Conservation (phyloP, 2,329 filamentous ascomycete species). For the Pseudomassariella vexata region DNA sequence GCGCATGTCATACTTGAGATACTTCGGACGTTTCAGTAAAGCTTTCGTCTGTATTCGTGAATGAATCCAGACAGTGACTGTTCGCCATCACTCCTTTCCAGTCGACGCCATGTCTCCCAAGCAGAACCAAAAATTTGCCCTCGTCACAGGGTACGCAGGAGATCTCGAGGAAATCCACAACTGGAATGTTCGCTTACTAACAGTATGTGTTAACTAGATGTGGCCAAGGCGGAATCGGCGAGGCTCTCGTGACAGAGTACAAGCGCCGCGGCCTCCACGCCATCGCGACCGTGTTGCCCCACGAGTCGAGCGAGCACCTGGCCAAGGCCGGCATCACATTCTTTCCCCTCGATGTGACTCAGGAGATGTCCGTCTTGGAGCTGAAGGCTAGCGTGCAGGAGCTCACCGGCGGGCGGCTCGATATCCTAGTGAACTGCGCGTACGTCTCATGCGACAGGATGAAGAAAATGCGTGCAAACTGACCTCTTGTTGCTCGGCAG, state of each 20-base stretch:
- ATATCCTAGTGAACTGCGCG: slow-evolving; percentile 12
- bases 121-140: slow-evolving; percentile 6
- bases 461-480: background rate
- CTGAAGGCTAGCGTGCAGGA: background rate
- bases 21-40: too few relatives aligned
- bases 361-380: slow-evolving; percentile 6
- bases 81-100: too few relatives aligned
- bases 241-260: slow-evolving; percentile 14
- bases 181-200: background rate
- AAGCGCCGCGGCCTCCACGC: slow-evolving; percentile 1
- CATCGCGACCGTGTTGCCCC: slow-evolving; percentile 13
- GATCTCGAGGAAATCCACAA: background rate
- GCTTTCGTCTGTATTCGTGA: too few relatives aligned
- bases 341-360: slow-evolving; percentile 11
- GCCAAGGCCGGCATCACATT: slow-evolving; percentile 7
- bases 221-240: slow-evolving; percentile 15
- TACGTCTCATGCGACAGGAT: slow-evolving; percentile 6
- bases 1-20: too few relatives aligned
- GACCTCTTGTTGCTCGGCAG: background rate
- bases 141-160: slow-evolving; percentile 6
- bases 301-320: slow-evolving; percentile 10
- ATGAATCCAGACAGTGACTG: too few relatives aligned
- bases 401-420: slow-evolving; percentile 7
- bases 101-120: too few relatives aligned
- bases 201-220: slow-evolving; percentile 7